A percentile compares a stretch with the other conserved stretches of the same genome.
phyloP scores from a whole-genome alignment of 352 stramenopile genomes.

The Globisporangium middletonii region DNA sequence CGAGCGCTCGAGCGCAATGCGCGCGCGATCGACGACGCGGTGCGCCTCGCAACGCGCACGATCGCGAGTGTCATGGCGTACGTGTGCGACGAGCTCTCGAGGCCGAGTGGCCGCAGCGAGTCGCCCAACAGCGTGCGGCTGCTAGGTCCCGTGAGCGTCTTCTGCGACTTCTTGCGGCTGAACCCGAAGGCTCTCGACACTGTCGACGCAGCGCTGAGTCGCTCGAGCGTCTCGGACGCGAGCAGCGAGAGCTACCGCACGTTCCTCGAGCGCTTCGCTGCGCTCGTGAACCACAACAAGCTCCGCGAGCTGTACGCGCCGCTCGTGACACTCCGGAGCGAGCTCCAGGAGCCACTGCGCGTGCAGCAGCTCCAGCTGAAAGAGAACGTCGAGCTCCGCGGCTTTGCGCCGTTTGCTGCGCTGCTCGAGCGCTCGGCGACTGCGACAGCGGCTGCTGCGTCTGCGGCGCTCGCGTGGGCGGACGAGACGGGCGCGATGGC shows the following conservation, averaged over 20 bases:
- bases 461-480: slow-evolving; percentile 15
- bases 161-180: slow-evolving; percentile 55
- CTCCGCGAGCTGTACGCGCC: slow-evolving; percentile 34
- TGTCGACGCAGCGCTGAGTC: slow-evolving; percentile 23
- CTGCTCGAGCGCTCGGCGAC: slow-evolving; percentile 11
- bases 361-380: slow-evolving; percentile 54
- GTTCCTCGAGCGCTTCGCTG: slow-evolving; percentile 44
- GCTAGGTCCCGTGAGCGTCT: slow-evolving; percentile 51
- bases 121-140: slow-evolving; percentile 26
- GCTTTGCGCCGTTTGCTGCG: slow-evolving; percentile 48
- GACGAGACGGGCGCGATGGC: slow-evolving; percentile 16
- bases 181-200: slow-evolving; percentile 43
- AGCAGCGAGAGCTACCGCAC: slow-evolving; percentile 17
- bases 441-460: neutral
- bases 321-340: slow-evolving; percentile 19
- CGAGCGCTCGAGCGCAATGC: slow-evolving; percentile 22
- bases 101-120: slow-evolving; percentile 13
- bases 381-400: slow-evolving; percentile 66
- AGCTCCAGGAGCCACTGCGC: slow-evolving; percentile 17
- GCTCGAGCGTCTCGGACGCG: neutral
- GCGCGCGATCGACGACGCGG: slow-evolving; percentile 30
- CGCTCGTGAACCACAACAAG: slow-evolving; percentile 50
- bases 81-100: slow-evolving; percentile 27
- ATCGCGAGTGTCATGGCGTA: slow-evolving; percentile 46
- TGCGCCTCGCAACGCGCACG: slow-evolving; percentile 47